Evolutionary conservation across 805 yeast genomes (phyloP).

Genomic region (Wickerhamomyces rabaulensis): DNA sequence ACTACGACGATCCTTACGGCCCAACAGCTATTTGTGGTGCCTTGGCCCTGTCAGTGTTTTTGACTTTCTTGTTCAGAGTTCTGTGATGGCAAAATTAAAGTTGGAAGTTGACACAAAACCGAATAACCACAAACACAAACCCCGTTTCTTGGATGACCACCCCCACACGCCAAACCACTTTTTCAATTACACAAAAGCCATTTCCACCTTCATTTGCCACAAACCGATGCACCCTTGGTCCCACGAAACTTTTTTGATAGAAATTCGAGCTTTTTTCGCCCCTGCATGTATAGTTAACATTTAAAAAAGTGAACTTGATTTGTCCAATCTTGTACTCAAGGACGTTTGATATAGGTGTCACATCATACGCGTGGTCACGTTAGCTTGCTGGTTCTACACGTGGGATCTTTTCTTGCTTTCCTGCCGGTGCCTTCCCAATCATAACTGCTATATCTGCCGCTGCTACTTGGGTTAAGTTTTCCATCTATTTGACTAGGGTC

Average conservation of each 20-base stretch:
- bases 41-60: conserved; percentile 62
- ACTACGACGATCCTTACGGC: conserved; percentile 84
- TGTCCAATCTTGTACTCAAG: background rate
- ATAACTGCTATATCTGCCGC: background rate
- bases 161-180: too few species aligned
- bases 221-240: background rate
- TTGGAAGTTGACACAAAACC: background rate
- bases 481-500: too few species aligned
- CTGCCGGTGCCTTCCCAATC: background rate
- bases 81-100: conserved; percentile 4
- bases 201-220: background rate
- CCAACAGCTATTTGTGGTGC: conserved; percentile 79
- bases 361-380: background rate
- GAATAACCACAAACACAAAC: too few species aligned
- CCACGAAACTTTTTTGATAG: background rate
- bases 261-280: too few species aligned
- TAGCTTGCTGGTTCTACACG: too few species aligned
- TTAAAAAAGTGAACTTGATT: background rate
- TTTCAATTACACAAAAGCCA: background rate
- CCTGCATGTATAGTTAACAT: background rate
- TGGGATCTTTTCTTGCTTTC: background rate
- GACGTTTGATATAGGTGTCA: background rate
- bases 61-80: conserved; percentile 44
- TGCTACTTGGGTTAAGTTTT: too few species aligned
- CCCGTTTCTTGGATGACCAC: too few species aligned